Evolutionary conservation across 306 rosid species (phyloP).

Genomic region (Prunus dulcis): DNA sequence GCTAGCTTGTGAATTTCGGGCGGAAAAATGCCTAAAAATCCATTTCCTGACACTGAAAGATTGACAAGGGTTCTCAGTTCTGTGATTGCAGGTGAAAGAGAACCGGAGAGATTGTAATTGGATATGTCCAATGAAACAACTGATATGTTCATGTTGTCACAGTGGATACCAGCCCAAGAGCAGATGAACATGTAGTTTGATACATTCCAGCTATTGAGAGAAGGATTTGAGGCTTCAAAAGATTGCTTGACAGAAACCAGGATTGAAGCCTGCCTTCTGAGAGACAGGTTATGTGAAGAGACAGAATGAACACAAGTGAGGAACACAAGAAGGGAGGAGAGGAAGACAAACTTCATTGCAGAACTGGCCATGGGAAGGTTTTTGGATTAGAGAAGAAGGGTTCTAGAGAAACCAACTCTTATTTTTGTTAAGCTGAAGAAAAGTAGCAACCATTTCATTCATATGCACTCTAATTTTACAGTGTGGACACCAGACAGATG

Average conservation of each 20-base stretch:
- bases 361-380: slow-evolving; percentile 12
- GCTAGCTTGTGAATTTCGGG: slow-evolving; percentile 38
- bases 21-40: slow-evolving; percentile 50
- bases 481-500: not conserved
- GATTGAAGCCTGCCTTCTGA: slow-evolving; percentile 67
- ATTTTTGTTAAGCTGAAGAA: slow-evolving; percentile 9
- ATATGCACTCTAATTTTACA: not conserved
- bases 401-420: slow-evolving; percentile 14
- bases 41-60: slow-evolving; percentile 50
- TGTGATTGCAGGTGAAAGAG: slow-evolving; percentile 58
- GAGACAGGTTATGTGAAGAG: slow-evolving; percentile 43
- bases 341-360: slow-evolving; percentile 24
- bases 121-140: slow-evolving; percentile 70
- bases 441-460: slow-evolving; percentile 17
- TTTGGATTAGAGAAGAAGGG: slow-evolving; percentile 23
- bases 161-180: slow-evolving; percentile 67
- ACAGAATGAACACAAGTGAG: slow-evolving; percentile 36
- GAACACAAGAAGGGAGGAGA: slow-evolving; percentile 24
- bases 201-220: slow-evolving; percentile 48
- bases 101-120: slow-evolving; percentile 59
- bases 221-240: slow-evolving; percentile 42
- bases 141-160: slow-evolving; percentile 42
- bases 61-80: slow-evolving; percentile 40
- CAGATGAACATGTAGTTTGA: slow-evolving; percentile 63
- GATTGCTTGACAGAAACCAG: slow-evolving; percentile 59